Evolutionary conservation across 2,329 filamentous ascomycete species (phyloP).

Genomic region (Berkeleyomyces rouxiae): DNA sequence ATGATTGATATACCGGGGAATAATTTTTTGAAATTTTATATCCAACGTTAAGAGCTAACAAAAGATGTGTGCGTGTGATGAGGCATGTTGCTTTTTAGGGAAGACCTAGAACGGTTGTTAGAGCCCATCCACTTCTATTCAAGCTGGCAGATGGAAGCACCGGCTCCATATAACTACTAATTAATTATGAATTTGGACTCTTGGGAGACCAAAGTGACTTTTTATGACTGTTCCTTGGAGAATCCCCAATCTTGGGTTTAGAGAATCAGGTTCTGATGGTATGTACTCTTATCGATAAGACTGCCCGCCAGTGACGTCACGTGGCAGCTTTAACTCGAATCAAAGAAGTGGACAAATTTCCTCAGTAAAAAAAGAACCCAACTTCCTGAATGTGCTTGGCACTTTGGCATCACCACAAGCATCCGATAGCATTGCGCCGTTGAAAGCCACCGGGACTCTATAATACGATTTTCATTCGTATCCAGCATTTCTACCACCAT

Average conservation of each 20-base stretch:
- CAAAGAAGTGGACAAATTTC: not conserved
- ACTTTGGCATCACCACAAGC: not conserved
- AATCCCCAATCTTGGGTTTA: too few species aligned
- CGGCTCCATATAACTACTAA: too few species aligned
- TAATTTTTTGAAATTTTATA: too few species aligned
- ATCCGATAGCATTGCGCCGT: not conserved
- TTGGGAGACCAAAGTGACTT: not conserved
- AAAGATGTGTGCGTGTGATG: too few species aligned
- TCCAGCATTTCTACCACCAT: slow-evolving; percentile 20
- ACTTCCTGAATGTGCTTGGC: not conserved
- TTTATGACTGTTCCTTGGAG: not conserved
- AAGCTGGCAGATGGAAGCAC: too few species aligned
- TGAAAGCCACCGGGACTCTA: not conserved
- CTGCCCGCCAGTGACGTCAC: not conserved
- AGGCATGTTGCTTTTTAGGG: too few species aligned
- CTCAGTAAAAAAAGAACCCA: not conserved
- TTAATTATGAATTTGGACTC: not conserved
- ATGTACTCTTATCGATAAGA: not conserved
- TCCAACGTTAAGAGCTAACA: too few species aligned
- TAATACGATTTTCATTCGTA: not conserved
- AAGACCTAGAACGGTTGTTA: too few species aligned
- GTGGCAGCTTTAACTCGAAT: not conserved
- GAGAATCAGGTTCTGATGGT: too few species aligned
- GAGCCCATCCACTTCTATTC: too few species aligned
- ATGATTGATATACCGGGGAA: too few species aligned